Percentiles rank a stretch among this genome's conserved stretches.
Evolutionary conservation across 1,139 yeast species (phyloP).

Genomic region (Protomyces macrosporus): DNA sequence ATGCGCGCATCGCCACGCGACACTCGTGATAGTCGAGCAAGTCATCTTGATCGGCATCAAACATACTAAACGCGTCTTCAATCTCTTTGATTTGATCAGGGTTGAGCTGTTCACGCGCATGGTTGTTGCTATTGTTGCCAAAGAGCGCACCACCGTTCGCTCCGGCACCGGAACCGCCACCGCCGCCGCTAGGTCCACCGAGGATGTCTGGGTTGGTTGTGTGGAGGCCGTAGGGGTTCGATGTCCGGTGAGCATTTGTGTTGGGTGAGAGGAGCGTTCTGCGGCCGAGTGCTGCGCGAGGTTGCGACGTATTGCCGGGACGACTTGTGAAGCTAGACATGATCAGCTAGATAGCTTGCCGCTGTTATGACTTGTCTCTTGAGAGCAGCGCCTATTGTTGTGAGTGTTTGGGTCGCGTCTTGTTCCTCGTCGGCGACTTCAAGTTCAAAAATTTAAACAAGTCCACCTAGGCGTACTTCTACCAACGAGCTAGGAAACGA

Average conservation of each 20-base stretch:
- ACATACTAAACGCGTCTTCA: constrained; percentile 84
- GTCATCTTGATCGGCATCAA: constrained; percentile 91
- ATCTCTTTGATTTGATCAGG: constrained; percentile 92
- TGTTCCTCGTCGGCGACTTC: no score
- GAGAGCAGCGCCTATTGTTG: no score
- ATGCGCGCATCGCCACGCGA: constrained; percentile 85
- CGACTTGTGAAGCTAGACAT: not conserved
- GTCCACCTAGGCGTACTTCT: not conserved
- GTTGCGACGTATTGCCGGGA: not conserved
- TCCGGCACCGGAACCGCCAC: no score
- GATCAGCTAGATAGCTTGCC: not conserved
- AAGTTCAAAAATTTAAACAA: no score
- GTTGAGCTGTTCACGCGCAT: constrained; percentile 49
- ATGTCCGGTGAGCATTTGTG: not conserved
- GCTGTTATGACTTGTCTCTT: no score
- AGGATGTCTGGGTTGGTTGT: not conserved
- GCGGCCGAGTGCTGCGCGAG: not conserved
- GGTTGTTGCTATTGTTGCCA: not conserved
- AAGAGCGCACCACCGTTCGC: no score
- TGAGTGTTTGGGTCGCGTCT: no score
- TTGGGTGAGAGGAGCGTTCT: not conserved
- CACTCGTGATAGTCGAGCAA: constrained; percentile 85
- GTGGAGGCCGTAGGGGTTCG: not conserved
- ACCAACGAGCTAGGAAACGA: not conserved
- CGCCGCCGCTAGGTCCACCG: not conserved